These are phyloP conservation scores for Parachaetomium inaequale DNA, from an alignment of 495 filamentous ascomycete genomes.

Conservation along the genomic window DNA sequence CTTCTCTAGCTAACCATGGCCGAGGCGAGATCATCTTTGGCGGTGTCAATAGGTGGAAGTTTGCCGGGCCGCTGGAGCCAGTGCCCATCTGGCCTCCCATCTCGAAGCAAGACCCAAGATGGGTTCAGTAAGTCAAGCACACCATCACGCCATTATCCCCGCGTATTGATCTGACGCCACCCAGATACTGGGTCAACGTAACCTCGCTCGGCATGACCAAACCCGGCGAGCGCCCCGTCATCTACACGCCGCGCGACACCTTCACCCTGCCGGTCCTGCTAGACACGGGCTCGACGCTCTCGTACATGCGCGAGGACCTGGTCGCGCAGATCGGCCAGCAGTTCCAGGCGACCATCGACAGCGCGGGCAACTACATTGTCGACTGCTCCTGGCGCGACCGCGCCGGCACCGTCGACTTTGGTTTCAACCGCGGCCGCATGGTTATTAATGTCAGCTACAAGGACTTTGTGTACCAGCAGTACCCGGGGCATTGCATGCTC, in stretches of 20 bases:
- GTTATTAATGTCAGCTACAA: constrained; percentile 43
- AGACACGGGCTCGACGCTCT: constrained; percentile 43
- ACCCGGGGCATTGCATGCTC: constrained; percentile 38
- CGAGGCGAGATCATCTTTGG: constrained; percentile 46
- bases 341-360: constrained; percentile 36
- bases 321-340: constrained; percentile 36
- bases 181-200: constrained; percentile 43
- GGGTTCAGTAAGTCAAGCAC: constrained; percentile 28
- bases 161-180: not conserved
- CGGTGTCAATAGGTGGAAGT: constrained; percentile 44
- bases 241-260: constrained; percentile 30
- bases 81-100: constrained; percentile 43
- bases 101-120: constrained; percentile 35
- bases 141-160: not conserved
- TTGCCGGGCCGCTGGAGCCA: constrained; percentile 40
- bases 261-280: constrained; percentile 40
- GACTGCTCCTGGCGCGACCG: constrained; percentile 35
- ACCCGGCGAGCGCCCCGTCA: constrained; percentile 25
- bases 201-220: constrained; percentile 41
- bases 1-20: constrained; percentile 9
- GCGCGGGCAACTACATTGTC: constrained; percentile 37
- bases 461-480: constrained; percentile 43
- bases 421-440: constrained; percentile 43
- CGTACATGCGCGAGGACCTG: constrained; percentile 39
- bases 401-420: constrained; percentile 42